phyloP scores from a whole-genome alignment of 768 basidiomycete genomes.

The Tylopilus vinaceipallidus region DNA sequence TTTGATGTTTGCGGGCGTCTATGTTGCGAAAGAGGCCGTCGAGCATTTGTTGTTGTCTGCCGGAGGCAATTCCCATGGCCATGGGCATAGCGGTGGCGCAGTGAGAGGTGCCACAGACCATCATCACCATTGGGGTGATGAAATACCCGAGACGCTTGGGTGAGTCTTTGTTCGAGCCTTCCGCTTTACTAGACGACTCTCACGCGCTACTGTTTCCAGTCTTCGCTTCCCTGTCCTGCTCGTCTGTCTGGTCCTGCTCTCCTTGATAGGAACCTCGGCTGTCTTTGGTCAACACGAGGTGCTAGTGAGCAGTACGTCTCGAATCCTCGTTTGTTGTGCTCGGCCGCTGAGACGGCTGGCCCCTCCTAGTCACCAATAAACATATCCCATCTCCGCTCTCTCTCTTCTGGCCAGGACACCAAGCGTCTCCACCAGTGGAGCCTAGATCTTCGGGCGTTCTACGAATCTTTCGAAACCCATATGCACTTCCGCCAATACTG shows the following conservation, averaged over 20 bases:
- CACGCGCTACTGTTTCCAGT: constrained; percentile 31
- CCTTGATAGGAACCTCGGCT: constrained; percentile 55
- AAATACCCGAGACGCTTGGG: constrained; percentile 40
- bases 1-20: constrained; percentile 90
- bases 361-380: constrained; percentile 53
- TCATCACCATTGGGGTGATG: constrained; percentile 71
- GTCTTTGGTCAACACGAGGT: constrained; percentile 63
- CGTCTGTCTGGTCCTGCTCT: constrained; percentile 52
- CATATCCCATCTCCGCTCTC: constrained; percentile 54
- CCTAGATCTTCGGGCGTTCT: constrained; percentile 8
- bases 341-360: constrained; percentile 3
- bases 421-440: constrained; percentile 4
- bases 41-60: constrained; percentile 85
- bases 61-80: constrained; percentile 71
- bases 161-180: constrained; percentile 24
- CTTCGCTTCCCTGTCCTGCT: constrained; percentile 68
- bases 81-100: constrained; percentile 62
- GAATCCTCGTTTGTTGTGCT: not conserved
- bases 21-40: constrained; percentile 95
- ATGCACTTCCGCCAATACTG: constrained; percentile 59
- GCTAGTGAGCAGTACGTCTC: constrained; percentile 57
- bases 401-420: constrained; percentile 38
- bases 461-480: constrained; percentile 68
- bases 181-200: not conserved
- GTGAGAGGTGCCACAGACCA: constrained; percentile 35